Percentiles rank a stretch among this genome's conserved stretches.
Conservation (phyloP, 2,329 filamentous ascomycete species). For the Aaosphaeria pasadenensis region DNA sequence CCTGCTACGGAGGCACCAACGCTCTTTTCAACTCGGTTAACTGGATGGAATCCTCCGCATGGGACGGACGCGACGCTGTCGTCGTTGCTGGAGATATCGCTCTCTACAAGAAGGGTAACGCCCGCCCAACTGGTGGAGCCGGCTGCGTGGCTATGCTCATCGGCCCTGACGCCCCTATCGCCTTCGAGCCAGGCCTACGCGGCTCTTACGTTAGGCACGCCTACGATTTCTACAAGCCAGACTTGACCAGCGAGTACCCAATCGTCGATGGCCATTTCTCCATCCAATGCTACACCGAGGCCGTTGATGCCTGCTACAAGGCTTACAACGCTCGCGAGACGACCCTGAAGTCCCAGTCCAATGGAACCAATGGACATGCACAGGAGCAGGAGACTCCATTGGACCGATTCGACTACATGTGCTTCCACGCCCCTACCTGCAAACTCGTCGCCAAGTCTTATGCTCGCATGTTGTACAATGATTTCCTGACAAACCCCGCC, state of each 20-base stretch:
- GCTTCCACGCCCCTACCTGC: slow-evolving; percentile 54
- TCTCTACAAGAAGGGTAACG: slow-evolving; percentile 54
- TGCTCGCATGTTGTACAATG: slow-evolving; percentile 52
- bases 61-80: slow-evolving; percentile 52
- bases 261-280: slow-evolving; percentile 54
- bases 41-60: slow-evolving; percentile 54
- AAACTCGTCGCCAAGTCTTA: slow-evolving; percentile 56
- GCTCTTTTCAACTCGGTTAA: slow-evolving; percentile 54
- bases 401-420: slow-evolving; percentile 55
- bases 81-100: slow-evolving; percentile 54
- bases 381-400: slow-evolving; percentile 44
- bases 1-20: slow-evolving; percentile 55
- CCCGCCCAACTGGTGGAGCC: slow-evolving; percentile 52
- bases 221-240: slow-evolving; percentile 57
- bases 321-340: slow-evolving; percentile 51
- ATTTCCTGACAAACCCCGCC: slow-evolving; percentile 46
- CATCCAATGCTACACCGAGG: slow-evolving; percentile 52
- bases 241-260: slow-evolving; percentile 53
- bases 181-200: slow-evolving; percentile 49
- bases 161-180: slow-evolving; percentile 50
- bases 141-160: slow-evolving; percentile 55
- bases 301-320: slow-evolving; percentile 53
- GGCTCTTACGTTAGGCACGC: slow-evolving; percentile 51
- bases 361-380: slow-evolving; percentile 34
- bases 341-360: slow-evolving; percentile 42